Conservation (phyloP, 768 basidiomycete genomes). For the Rhizopogon vulgaris region DNA sequence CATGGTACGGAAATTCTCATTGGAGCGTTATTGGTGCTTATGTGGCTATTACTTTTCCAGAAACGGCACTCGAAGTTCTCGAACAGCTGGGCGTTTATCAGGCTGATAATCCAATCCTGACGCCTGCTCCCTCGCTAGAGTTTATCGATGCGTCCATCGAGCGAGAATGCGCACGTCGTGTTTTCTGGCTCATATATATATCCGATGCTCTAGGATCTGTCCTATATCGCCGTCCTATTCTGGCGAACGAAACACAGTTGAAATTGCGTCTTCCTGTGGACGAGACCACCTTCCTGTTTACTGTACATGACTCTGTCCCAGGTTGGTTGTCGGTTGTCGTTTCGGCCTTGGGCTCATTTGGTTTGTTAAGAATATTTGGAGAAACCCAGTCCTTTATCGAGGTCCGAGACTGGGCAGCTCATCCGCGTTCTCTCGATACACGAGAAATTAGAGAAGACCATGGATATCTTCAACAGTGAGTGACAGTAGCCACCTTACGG, state of each 20-base stretch:
- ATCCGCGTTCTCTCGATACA: constrained; percentile 65
- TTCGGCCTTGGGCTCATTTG: not conserved
- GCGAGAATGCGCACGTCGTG: constrained; percentile 73
- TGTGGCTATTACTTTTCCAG: constrained; percentile 27
- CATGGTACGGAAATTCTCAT: constrained; percentile 19
- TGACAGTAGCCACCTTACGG: not conserved
- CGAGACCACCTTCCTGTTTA: constrained; percentile 76
- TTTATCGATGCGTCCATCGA: constrained; percentile 60
- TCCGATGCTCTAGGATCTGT: constrained; percentile 45
- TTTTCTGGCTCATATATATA: constrained; percentile 74
- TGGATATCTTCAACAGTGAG: constrained; percentile 48
- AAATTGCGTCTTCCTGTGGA: constrained; percentile 71
- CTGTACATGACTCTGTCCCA: constrained; percentile 33
- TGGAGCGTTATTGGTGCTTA: not conserved
- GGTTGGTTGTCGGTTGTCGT: constrained; percentile 14
- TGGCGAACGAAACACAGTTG: constrained; percentile 38
- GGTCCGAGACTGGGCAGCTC: constrained; percentile 73
- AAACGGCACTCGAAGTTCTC: constrained; percentile 61
- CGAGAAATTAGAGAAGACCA: constrained; percentile 48
- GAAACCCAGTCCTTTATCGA: constrained; percentile 43
- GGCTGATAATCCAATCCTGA: constrained; percentile 54
- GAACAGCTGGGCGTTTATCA: constrained; percentile 60
- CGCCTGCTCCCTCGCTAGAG: constrained; percentile 52
- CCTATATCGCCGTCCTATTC: constrained; percentile 28
- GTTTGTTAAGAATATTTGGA: constrained; percentile 57